Conservation (phyloP, 2,329 filamentous ascomycete genomes). For the Clonostachys byssicola region DNA sequence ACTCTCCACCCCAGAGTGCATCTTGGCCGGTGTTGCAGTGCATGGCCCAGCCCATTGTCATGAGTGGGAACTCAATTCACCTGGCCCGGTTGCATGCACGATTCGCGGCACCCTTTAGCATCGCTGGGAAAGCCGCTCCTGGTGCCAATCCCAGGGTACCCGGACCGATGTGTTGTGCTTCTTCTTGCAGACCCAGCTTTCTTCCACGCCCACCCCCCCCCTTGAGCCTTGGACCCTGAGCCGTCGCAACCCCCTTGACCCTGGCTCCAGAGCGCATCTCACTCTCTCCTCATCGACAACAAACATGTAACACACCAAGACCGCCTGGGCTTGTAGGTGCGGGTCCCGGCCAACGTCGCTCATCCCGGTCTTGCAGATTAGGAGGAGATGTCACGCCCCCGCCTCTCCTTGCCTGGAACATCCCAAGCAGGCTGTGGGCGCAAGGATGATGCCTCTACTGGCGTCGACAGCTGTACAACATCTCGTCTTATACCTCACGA, state of each 20-base stretch:
- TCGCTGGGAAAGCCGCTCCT: too few species aligned
- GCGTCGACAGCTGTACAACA: too few species aligned
- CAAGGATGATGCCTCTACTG: not conserved
- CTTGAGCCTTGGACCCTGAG: conserved; percentile 1
- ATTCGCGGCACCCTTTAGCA: too few species aligned
- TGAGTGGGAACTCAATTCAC: too few species aligned
- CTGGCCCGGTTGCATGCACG: too few species aligned
- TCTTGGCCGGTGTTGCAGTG: too few species aligned
- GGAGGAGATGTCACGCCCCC: not conserved
- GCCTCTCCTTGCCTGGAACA: not conserved
- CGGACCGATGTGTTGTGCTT: too few species aligned
- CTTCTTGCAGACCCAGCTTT: too few species aligned
- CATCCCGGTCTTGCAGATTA: not conserved
- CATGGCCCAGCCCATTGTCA: too few species aligned
- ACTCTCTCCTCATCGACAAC: not conserved
- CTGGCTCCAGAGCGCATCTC: not conserved
- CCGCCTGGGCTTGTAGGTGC: not conserved
- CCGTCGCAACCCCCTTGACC: conserved; percentile 1
- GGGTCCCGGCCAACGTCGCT: conserved; percentile 3
- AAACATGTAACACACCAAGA: conserved; percentile 6
- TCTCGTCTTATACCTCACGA: too few species aligned
- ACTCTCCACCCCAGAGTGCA: too few species aligned
- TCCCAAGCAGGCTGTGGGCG: not conserved
- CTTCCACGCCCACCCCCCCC: not conserved
- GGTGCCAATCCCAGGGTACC: too few species aligned